Evolutionary conservation across 78 protist genomes (phyloP), one percentile per base, ranked within the genome.

Genomic region (Dictyostelium citrinum): DNA sequence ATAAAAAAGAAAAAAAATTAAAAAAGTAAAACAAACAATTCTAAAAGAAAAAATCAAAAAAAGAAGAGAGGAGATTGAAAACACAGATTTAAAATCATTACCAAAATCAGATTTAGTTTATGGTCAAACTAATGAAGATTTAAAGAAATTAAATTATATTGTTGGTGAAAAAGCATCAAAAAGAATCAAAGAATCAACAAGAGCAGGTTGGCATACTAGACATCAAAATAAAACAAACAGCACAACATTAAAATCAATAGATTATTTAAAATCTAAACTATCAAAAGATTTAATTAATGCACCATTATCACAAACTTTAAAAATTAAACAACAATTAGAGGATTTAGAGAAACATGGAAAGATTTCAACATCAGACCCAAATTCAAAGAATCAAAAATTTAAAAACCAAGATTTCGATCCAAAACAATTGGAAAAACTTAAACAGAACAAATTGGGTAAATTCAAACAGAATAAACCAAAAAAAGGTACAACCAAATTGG

Each of bases 121-220:
- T 35, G 93, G 72, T 33, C 45, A 67, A 31, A 70, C 33, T 0
- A 27, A 70, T 31, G 43, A 31, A 22, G 60, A 45, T 22, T 7
- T 75, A 16, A 45, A 43, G 11, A 88, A 49, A 68, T 22, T 88
- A 20, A n/a, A 88, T 35, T 45, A 77, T 29, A 24, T 88, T 27
- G 12, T 88, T 24, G 93, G 93, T 67, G 20, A 64, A 5, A 88
- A 88, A 49, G 1, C 45, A 45, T n/a, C 93, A 31, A 75, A 46
- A 8, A 39, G 68, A 10, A 24, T 88, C 17, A 88, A 88, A 49
- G 93, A 88, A 35, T 43, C 81, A 1, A 45, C 68, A 12, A 88
- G 93, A 67, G 33, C 93, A 20, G 29, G 37, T 60, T 88, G 93
- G 93, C 93, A 88, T 68, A 1, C 10, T 10, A 88, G 93, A 86